Conservation (phyloP, 768 basidiomycete species). For the Boletus pseudopeckii region DNA sequence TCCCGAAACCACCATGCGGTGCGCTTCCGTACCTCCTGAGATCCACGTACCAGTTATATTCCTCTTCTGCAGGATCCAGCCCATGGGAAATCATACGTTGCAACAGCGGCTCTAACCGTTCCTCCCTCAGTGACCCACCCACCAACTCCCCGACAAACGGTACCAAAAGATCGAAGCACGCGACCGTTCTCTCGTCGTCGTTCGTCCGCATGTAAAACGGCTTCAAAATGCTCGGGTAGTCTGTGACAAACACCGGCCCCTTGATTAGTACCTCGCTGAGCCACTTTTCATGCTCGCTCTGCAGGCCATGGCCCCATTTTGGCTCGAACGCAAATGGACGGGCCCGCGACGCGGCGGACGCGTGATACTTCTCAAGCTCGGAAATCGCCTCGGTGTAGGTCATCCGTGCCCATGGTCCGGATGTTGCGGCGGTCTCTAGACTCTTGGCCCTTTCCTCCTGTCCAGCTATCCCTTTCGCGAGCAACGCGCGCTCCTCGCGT, state of each 20-base stretch:
- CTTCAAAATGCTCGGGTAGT: slow-evolving; percentile 81
- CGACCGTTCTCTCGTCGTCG: slow-evolving; percentile 57
- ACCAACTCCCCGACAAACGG: slow-evolving; percentile 86
- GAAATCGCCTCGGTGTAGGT: slow-evolving; percentile 75
- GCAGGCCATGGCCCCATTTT: slow-evolving; percentile 66
- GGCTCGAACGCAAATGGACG: slow-evolving; percentile 54
- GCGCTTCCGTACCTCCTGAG: slow-evolving; percentile 80
- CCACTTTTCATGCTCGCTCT: slow-evolving; percentile 93
- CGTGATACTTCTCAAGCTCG: slow-evolving; percentile 43
- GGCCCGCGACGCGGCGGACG: slow-evolving; percentile 20
- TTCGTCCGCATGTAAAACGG: slow-evolving; percentile 96
- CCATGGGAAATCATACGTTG: slow-evolving; percentile 47
- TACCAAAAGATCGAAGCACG: slow-evolving; percentile 94
- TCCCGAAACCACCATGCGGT: slow-evolving; percentile 92
- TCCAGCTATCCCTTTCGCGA: slow-evolving; percentile 31
- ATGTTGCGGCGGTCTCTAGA: slow-evolving; percentile 36
- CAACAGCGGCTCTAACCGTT: slow-evolving; percentile 53
- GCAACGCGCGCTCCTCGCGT: slow-evolving; percentile 31
- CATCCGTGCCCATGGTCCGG: slow-evolving; percentile 62
- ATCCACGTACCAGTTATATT: slow-evolving; percentile 75
- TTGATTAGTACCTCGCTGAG: slow-evolving; percentile 64
- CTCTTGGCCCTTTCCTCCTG: slow-evolving; percentile 34
- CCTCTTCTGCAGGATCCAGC: slow-evolving; percentile 39
- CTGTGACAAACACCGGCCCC: slow-evolving; percentile 87
- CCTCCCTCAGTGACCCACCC: slow-evolving; percentile 89